Evolutionary conservation across 768 basidiomycete genomes (phyloP), one percentile per base, ranked within the genome.

Genomic region (Tylopilus sp.): DNA sequence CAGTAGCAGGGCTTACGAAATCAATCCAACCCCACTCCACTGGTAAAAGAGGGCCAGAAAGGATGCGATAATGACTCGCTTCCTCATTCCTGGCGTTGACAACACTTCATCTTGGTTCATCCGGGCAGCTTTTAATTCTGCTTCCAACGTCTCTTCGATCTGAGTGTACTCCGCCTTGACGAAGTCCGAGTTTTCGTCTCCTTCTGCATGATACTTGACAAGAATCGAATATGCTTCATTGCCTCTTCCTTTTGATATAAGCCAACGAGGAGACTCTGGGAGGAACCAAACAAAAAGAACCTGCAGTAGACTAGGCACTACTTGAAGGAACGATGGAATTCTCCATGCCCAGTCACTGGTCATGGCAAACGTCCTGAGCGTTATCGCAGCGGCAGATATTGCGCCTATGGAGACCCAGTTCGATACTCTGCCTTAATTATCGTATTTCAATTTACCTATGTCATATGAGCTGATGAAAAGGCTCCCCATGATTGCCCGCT

Each of bases 361-460:
- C 75, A 86, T 82, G 9, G 70, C 52, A 72, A 86, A 87, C 0
- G 87, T 87, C 7, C 83, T 81, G 36, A 86, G 79, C 0, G 85
- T 88, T 25, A 54, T 50, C 10, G 76, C 80, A 11, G 82, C 82
- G 6, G 82, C 82, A 10, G 26, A 24, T 9, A 57, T 4, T 21
- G 62, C 25, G 14, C 61, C 61, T 63, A 19, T 4, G 3, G 41
- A 4, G 10, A 6, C 25, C 60, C 17, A 45, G 13, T 8, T 36
- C 4, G 6, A 13, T n/a, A 16, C 21, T 4, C 13, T 6, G 8
- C 31, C n/a, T n/a, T n/a, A n/a, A n/a, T n/a, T n/a, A n/a, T n/a
- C n/a, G n/a, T n/a, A n/a, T n/a, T n/a, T 1, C 13, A 2, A 36
- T 17, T 53, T 26, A 60, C 53, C 57, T 3, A 52, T 3, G 26